Conservation (phyloP, 78 protist species). For the Speleostelium caveatum region DNA sequence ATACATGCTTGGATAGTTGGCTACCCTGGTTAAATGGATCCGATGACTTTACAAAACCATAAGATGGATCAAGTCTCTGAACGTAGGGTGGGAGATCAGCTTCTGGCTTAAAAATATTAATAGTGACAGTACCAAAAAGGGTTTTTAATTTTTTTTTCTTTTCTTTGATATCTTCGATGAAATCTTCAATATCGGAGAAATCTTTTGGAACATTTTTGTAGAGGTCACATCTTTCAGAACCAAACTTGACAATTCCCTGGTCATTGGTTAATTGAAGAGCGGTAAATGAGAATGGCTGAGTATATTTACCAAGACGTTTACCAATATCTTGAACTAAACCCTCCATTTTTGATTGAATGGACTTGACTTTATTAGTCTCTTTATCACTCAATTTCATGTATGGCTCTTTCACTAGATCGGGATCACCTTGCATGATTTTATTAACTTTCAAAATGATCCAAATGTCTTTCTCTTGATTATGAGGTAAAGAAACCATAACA, state of each 20-base stretch:
- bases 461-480: slow-evolving; percentile 33
- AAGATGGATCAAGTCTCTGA: slow-evolving; percentile 60
- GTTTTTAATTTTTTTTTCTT: slow-evolving; percentile 40
- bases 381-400: slow-evolving; percentile 46
- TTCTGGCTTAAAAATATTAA: slow-evolving; percentile 37
- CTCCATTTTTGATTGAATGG: slow-evolving; percentile 23
- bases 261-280: slow-evolving; percentile 29
- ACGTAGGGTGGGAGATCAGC: slow-evolving; percentile 29
- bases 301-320: slow-evolving; percentile 33
- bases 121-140: slow-evolving; percentile 32
- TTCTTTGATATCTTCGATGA: slow-evolving; percentile 34
- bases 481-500: slow-evolving; percentile 46
- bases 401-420: slow-evolving; percentile 45
- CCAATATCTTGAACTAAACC: slow-evolving; percentile 27
- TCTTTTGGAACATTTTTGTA: slow-evolving; percentile 36
- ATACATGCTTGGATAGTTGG: slow-evolving; percentile 7
- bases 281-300: slow-evolving; percentile 32
- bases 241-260: slow-evolving; percentile 19
- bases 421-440: slow-evolving; percentile 73
- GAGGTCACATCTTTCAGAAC: slow-evolving; percentile 1
- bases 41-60: slow-evolving; percentile 3
- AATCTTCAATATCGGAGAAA: slow-evolving; percentile 37
- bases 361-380: slow-evolving; percentile 31
- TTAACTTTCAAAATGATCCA: slow-evolving; percentile 51
- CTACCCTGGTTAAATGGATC: slow-evolving; percentile 23